Conservation (phyloP, 768 basidiomycete species). For the Xanthoconium purpureum region DNA sequence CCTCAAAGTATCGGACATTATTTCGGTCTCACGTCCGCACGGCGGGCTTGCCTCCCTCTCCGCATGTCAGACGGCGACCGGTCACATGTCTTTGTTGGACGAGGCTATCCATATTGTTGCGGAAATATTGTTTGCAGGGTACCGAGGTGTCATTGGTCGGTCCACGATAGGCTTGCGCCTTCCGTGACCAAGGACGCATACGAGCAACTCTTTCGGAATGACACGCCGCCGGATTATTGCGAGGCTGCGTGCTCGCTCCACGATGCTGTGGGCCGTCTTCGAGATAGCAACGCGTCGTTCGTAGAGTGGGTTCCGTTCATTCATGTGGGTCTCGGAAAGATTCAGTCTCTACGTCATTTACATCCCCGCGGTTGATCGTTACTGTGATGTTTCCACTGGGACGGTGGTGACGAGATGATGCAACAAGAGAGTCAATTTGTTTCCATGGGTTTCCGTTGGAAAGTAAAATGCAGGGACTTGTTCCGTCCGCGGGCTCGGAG, state of each 20-base stretch:
- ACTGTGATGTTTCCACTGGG: no score
- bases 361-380: no score
- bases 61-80: neutral
- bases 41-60: neutral
- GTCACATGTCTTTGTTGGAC: neutral
- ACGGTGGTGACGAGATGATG: no score
- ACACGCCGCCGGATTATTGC: neutral
- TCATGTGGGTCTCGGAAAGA: neutral
- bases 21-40: neutral
- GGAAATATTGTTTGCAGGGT: constrained; percentile 35
- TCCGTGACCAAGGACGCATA: constrained; percentile 34
- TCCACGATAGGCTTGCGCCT: constrained; percentile 28
- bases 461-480: no score
- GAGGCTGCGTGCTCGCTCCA: neutral
- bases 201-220: neutral
- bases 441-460: no score
- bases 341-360: no score
- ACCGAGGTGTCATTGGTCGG: constrained; percentile 9
- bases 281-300: neutral
- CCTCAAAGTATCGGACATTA: neutral
- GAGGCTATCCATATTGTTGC: no score
- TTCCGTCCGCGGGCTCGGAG: no score
- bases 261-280: neutral
- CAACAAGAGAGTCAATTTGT: no score
- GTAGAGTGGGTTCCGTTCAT: neutral